Conservation (phyloP, 352 stramenopile genomes). For the Pythium sukuiense region DNA sequence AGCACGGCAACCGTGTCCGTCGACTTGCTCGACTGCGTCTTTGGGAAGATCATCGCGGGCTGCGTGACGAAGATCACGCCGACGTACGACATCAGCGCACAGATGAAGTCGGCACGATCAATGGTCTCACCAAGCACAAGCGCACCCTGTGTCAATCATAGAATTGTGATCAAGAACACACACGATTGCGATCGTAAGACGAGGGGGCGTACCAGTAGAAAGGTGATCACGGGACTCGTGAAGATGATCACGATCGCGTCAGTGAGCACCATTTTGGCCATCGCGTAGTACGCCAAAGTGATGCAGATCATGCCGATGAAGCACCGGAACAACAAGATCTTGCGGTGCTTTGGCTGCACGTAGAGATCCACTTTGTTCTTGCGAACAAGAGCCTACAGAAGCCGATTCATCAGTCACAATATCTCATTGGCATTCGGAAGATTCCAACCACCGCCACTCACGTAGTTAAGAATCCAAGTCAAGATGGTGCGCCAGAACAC, state of each 20-base stretch:
- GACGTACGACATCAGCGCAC: constrained; percentile 46
- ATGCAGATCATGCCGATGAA: constrained; percentile 54
- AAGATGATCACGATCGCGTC: constrained; percentile 72
- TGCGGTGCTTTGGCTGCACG: constrained; percentile 36
- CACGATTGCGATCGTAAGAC: neutral
- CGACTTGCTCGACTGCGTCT: constrained; percentile 19
- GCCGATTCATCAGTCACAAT: neutral
- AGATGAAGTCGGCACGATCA: constrained; percentile 43
- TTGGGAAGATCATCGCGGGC: constrained; percentile 52
- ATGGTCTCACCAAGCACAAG: constrained; percentile 49
- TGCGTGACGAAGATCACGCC: constrained; percentile 59
- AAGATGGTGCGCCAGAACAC: constrained; percentile 64
- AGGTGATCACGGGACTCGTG: constrained; percentile 59
- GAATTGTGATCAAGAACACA: neutral
- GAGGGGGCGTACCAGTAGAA: constrained; percentile 41
- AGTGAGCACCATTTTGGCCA: constrained; percentile 72
- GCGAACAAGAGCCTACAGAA: constrained; percentile 35
- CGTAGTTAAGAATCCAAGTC: constrained; percentile 51
- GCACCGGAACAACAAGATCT: constrained; percentile 49
- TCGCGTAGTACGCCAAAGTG: constrained; percentile 55
- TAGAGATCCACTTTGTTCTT: constrained; percentile 39
- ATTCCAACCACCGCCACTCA: constrained; percentile 17
- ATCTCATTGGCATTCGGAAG: neutral
- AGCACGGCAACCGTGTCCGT: constrained; percentile 34
- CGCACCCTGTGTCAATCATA: constrained; percentile 31